Evolutionary conservation across 2,329 filamentous ascomycete genomes (phyloP).

Genomic region (Chrysoporthe puriensis): DNA sequence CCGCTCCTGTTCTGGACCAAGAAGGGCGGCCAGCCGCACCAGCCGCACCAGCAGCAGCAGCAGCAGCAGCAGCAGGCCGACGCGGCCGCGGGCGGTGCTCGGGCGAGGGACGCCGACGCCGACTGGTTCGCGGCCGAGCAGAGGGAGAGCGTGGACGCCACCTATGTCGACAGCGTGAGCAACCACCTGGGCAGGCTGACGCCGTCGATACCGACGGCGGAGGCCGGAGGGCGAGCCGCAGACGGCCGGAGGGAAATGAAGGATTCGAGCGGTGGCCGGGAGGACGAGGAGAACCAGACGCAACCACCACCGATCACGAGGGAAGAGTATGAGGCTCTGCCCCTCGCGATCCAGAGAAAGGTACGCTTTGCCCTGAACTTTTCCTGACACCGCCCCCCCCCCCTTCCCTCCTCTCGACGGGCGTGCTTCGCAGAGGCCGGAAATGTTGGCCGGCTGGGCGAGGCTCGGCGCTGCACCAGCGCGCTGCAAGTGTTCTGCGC

Average conservation of each 20-base stretch:
- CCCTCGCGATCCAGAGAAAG: slow-evolving; percentile 55
- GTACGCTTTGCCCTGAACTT: slow-evolving; percentile 41
- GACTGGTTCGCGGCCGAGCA: slow-evolving; percentile 10
- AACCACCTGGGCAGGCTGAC: slow-evolving; percentile 22
- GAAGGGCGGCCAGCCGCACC: slow-evolving; percentile 12
- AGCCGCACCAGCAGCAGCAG: not conserved
- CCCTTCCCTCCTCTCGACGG: not conserved
- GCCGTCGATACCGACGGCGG: slow-evolving; percentile 7
- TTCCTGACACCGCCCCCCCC: not conserved
- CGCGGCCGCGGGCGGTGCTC: not conserved
- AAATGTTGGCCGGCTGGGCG: slow-evolving; percentile 2
- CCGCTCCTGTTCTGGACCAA: slow-evolving; percentile 21
- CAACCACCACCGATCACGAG: slow-evolving; percentile 38
- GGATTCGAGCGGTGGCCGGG: slow-evolving; percentile 17
- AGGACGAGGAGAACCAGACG: slow-evolving; percentile 6
- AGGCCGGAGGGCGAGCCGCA: slow-evolving; percentile 13
- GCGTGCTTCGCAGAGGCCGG: not conserved
- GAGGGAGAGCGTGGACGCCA: slow-evolving; percentile 20
- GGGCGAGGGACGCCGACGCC: slow-evolving; percentile 6
- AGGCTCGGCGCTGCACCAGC: too few species aligned
- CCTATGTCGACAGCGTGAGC: slow-evolving; percentile 18
- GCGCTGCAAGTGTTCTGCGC: not conserved
- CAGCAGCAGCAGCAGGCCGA: slow-evolving; percentile 16
- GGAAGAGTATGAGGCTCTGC: slow-evolving; percentile 55
- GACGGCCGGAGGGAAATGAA: slow-evolving; percentile 22